These are phyloP conservation scores for Trametes pubescens DNA, from an alignment of 1,284 basidiomycete species.

Conservation along the genomic window DNA sequence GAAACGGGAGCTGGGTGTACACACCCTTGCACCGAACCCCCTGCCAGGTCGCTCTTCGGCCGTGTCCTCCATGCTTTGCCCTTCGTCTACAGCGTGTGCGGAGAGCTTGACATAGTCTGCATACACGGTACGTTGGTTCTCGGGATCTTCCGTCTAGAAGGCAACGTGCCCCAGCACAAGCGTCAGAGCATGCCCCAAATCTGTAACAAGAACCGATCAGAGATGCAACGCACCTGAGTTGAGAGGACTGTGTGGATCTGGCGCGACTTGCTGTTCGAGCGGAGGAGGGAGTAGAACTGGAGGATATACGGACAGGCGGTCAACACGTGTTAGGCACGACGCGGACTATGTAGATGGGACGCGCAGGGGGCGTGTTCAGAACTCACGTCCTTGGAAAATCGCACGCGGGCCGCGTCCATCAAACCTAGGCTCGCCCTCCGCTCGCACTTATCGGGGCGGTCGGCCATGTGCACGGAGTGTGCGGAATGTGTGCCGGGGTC, in stretches of 20 bases:
- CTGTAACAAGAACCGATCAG: conserved; percentile 12
- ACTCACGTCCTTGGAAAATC: conserved; percentile 45
- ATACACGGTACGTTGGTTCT: conserved; percentile 32
- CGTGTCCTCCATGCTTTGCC: conserved; percentile 36
- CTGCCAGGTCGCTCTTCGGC: conserved; percentile 40
- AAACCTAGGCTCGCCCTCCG: conserved; percentile 42
- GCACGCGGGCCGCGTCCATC: conserved; percentile 46
- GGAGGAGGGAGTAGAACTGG: conserved; percentile 45
- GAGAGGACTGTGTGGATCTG: conserved; percentile 34
- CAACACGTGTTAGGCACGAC: conserved; percentile 50
- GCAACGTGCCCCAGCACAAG: conserved; percentile 27
- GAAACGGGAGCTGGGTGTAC: conserved; percentile 19
- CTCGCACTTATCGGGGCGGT: conserved; percentile 31
- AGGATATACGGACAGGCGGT: conserved; percentile 36
- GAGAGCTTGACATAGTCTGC: conserved; percentile 33
- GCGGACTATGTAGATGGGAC: conserved; percentile 34
- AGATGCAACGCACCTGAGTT: conserved; percentile 35
- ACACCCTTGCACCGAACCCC: conserved; percentile 41
- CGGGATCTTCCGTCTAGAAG: conserved; percentile 33
- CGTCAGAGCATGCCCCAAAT: conserved; percentile 22
- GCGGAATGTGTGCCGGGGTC: conserved; percentile 34
- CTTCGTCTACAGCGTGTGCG: conserved; percentile 35
- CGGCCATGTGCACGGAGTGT: conserved; percentile 31
- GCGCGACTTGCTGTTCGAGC: conserved; percentile 41
- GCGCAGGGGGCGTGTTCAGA: conserved; percentile 35